Conservation (phyloP, 2,329 filamentous ascomycete genomes). For the Zopfia rhizophila region DNA sequence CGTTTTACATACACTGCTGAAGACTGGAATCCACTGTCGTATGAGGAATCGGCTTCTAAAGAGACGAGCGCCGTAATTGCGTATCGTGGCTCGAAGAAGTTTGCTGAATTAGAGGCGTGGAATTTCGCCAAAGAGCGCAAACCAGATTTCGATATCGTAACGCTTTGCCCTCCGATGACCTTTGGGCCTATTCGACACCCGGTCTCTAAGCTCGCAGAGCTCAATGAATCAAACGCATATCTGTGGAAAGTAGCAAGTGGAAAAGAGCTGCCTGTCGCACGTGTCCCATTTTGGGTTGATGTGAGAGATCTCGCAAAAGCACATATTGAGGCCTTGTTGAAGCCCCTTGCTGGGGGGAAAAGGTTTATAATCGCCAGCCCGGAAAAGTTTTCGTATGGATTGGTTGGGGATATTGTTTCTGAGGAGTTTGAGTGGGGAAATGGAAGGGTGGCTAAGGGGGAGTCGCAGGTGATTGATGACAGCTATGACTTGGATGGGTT, state of each 20-base stretch:
- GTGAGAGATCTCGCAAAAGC: constrained; percentile 59
- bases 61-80: constrained; percentile 26
- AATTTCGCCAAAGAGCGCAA: constrained; percentile 34
- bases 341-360: constrained; percentile 50
- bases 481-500: constrained; percentile 57
- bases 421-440: constrained; percentile 54
- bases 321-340: constrained; percentile 57
- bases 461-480: constrained; percentile 47
- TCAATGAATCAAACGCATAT: constrained; percentile 36
- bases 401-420: constrained; percentile 57
- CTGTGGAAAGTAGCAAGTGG: constrained; percentile 39
- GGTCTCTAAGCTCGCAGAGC: constrained; percentile 19
- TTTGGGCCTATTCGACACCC: constrained; percentile 35
- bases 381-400: constrained; percentile 59
- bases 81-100: constrained; percentile 36
- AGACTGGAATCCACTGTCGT: constrained; percentile 40
- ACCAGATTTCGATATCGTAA: constrained; percentile 32
- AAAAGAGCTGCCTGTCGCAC: constrained; percentile 50
- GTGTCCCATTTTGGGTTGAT: constrained; percentile 60
- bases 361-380: constrained; percentile 55
- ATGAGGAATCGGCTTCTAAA: constrained; percentile 29
- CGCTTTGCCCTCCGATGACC: constrained; percentile 38
- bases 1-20: constrained; percentile 29
- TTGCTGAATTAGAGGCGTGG: constrained; percentile 38
- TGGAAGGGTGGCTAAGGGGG: constrained; percentile 44